Evolutionary conservation across 257 asterid species (phyloP), one percentile per base, ranked within the genome.

Genomic region (Nicotiana otophora): DNA sequence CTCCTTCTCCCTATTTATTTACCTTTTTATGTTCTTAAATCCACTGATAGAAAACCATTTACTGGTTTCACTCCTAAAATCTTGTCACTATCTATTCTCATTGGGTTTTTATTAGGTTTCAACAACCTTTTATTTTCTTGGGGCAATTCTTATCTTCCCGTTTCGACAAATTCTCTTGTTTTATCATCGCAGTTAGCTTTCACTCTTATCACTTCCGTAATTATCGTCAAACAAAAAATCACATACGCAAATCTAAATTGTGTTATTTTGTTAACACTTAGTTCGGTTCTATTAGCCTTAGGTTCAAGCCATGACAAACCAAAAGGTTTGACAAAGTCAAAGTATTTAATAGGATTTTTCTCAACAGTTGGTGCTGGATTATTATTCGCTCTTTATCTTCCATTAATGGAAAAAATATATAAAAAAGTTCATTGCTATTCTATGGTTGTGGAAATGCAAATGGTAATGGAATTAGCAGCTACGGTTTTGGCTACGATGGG

Each of bases 361-460:
- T 75, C 91, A 0, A 89, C 95, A 3, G 1, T 94, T 0, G 95
- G 93, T 0, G 95, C 94, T 0, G 97, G 97, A 0, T 42, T 94
- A 0, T 19, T 91, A 16, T 94, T 94, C 82, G 86, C 97, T 1
- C 34, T 92, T 2, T 94, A 94, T 19, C 84, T 93, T 0, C 95
- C 98, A 1, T 68, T 94, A 8, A 91, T 93, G 97, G 94, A 94
- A 84, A 80, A 23, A 75, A 81, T 94, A 16, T 94, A 91, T 83
- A 74, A 88, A 46, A 46, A 19, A 3, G 91, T 94, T 2, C 53
- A 72, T 39, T 90, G 97, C 81, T 94, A 94, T 77, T 84, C 92
- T 1, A 94, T 92, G 98, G 93, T 93, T 62, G 83, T 93, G 82
- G 97, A 94, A 84, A 94, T 94, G 90, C 98, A 92, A 82, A 64